Evolutionary conservation across 768 basidiomycete genomes (phyloP).

Genomic region (Russula sp.): DNA sequence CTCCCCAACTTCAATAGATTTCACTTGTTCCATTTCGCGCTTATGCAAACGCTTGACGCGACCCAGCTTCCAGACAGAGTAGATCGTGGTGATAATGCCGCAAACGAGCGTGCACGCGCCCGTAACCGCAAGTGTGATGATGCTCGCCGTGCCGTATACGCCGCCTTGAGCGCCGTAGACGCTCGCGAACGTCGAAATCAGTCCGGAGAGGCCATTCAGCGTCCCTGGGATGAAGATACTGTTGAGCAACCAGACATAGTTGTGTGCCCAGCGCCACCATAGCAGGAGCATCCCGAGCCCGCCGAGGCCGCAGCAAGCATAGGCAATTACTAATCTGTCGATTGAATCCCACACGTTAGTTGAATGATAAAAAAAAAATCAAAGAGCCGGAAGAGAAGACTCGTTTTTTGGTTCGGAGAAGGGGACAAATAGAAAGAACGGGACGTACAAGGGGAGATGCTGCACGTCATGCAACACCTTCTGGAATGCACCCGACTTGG

Average conservation of each 20-base stretch:
- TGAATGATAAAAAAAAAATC: neutral
- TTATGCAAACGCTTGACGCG: neutral
- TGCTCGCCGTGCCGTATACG: neutral
- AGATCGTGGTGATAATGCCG: slow-evolving; percentile 1
- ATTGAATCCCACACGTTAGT: neutral
- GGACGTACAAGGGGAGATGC: slow-evolving; percentile 12
- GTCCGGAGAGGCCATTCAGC: slow-evolving; percentile 13
- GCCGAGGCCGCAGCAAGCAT: slow-evolving; percentile 8
- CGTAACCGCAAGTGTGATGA: slow-evolving; percentile 8
- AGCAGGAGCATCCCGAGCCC: slow-evolving; percentile 12
- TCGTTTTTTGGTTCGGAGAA: neutral
- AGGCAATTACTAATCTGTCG: slow-evolving; percentile 8
- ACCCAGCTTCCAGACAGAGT: neutral
- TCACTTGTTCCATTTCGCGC: neutral
- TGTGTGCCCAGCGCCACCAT: slow-evolving; percentile 13
- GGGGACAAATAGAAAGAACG: neutral
- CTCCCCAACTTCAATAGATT: neutral
- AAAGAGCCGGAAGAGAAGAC: neutral
- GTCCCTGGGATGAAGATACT: slow-evolving; percentile 8
- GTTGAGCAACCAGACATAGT: slow-evolving; percentile 15
- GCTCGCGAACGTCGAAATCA: slow-evolving; percentile 9
- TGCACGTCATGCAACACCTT: neutral
- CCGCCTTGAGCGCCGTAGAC: neutral
- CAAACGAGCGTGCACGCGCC: slow-evolving; percentile 3
- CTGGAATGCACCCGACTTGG: neutral